Percentiles rank a stretch among this genome's conserved stretches.
Evolutionary conservation across 2,329 filamentous ascomycete genomes (phyloP).

Genomic region (Sclerotinia minor): DNA sequence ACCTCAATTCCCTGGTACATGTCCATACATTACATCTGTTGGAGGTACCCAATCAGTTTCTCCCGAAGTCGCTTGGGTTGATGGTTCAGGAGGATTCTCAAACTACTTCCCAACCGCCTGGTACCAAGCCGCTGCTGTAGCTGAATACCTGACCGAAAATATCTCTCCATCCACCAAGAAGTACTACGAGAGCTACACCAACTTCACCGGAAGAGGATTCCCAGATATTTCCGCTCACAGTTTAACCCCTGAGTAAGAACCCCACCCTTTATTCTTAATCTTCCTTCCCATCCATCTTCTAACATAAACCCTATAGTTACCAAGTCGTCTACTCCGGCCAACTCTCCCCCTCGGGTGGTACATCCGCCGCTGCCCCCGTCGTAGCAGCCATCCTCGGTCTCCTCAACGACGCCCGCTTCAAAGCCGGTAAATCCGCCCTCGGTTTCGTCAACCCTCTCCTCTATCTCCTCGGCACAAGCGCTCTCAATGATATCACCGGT

Average conservation of each 20-base stretch:
- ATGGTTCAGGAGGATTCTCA: conserved; percentile 56
- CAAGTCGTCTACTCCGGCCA: conserved; percentile 25
- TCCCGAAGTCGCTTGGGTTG: conserved; percentile 46
- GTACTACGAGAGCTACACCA: conserved; percentile 50
- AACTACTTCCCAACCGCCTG: conserved; percentile 49
- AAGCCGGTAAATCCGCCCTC: conserved; percentile 47
- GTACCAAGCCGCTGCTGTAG: conserved; percentile 50
- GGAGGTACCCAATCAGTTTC: conserved; percentile 34
- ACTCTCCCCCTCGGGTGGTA: conserved; percentile 47
- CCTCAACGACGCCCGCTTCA: conserved; percentile 60
- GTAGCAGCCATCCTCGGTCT: conserved; percentile 58
- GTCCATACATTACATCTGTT: conserved; percentile 41
- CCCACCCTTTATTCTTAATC: too few species aligned
- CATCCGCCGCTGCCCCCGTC: conserved; percentile 55
- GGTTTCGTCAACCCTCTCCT: conserved; percentile 48
- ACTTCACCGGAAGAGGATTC: conserved; percentile 48
- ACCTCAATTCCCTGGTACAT: conserved; percentile 55
- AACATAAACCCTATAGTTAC: conserved; percentile 25
- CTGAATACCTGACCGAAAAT: conserved; percentile 44
- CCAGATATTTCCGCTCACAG: conserved; percentile 51
- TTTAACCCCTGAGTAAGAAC: conserved; percentile 28
- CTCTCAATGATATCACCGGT: conserved; percentile 44
- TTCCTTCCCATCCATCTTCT: not conserved
- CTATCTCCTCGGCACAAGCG: conserved; percentile 41
- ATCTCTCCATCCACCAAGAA: conserved; percentile 42